Conservation (phyloP, 225 moss, liverwort and hornwort species). For the Climacium dendroides region DNA sequence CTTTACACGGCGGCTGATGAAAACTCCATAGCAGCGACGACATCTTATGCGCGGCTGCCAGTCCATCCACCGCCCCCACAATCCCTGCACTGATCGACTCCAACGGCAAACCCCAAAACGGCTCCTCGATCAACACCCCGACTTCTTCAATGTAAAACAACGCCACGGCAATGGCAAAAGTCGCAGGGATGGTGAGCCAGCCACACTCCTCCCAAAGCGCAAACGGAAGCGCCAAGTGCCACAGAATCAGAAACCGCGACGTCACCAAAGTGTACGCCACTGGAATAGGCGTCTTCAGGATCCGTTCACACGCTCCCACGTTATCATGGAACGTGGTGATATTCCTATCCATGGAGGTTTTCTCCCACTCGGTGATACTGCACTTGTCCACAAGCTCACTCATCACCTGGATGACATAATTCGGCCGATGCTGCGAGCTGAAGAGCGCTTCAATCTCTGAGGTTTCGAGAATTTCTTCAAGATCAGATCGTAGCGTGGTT, state of each 20-base stretch:
- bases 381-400: neutral
- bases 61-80: neutral
- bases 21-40: neutral
- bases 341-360: slow-evolving; percentile 26
- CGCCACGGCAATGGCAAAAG: neutral
- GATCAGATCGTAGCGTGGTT: neutral
- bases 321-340: slow-evolving; percentile 24
- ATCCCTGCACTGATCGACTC: neutral
- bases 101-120: slow-evolving; percentile 18
- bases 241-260: slow-evolving; percentile 48
- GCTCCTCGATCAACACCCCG: slow-evolving; percentile 32
- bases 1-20: neutral
- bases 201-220: slow-evolving; percentile 57
- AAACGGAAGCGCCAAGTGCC: slow-evolving; percentile 63
- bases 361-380: neutral
- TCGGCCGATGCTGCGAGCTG: neutral
- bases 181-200: slow-evolving; percentile 49
- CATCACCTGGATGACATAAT: neutral
- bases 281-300: slow-evolving; percentile 56
- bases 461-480: neutral
- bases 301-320: neutral
- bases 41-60: neutral
- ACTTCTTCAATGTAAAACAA: slow-evolving; percentile 36
- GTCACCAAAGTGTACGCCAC: slow-evolving; percentile 66
- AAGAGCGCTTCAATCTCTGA: neutral